These are phyloP conservation scores for Phylloboletellus chloephorus DNA, from an alignment of 1,284 basidiomycete genomes.

Conservation along the genomic window DNA sequence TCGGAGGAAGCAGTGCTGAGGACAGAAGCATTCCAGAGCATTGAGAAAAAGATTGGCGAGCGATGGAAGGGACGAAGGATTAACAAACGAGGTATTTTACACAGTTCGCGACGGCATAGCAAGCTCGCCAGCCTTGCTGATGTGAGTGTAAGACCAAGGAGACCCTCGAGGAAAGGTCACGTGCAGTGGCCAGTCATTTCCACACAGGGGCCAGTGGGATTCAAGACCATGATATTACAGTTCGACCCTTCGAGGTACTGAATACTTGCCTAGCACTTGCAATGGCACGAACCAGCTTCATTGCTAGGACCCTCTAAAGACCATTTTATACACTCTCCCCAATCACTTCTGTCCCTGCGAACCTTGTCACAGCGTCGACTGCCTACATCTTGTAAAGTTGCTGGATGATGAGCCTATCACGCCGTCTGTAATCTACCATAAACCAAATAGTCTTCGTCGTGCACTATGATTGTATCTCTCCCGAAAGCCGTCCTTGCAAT, in stretches of 20 bases:
- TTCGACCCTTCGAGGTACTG: slow-evolving; percentile 53
- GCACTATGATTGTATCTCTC: neutral
- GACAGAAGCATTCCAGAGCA: slow-evolving; percentile 60
- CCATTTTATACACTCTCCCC: slow-evolving; percentile 38
- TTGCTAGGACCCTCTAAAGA: slow-evolving; percentile 20
- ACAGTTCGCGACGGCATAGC: slow-evolving; percentile 29
- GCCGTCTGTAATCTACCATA: neutral
- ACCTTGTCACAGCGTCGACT: slow-evolving; percentile 52
- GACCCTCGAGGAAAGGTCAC: too few species aligned
- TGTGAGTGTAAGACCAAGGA: neutral
- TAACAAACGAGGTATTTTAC: slow-evolving; percentile 23
- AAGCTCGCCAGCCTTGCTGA: slow-evolving; percentile 23
- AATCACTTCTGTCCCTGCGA: slow-evolving; percentile 46
- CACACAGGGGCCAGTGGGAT: too few species aligned
- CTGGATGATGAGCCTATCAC: neutral
- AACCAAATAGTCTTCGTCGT: neutral
- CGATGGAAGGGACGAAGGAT: slow-evolving; percentile 18
- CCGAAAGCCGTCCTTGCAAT: slow-evolving; percentile 16
- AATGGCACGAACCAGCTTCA: slow-evolving; percentile 48
- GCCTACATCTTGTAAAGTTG: slow-evolving; percentile 7
- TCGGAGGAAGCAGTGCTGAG: slow-evolving; percentile 60
- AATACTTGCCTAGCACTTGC: slow-evolving; percentile 50
- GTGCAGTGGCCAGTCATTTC: too few species aligned
- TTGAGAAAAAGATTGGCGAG: slow-evolving; percentile 22
- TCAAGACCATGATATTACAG: too few species aligned